Evolutionary conservation across 208 protist species (phyloP).

Genomic region (Endotrypanum monterogeii): DNA sequence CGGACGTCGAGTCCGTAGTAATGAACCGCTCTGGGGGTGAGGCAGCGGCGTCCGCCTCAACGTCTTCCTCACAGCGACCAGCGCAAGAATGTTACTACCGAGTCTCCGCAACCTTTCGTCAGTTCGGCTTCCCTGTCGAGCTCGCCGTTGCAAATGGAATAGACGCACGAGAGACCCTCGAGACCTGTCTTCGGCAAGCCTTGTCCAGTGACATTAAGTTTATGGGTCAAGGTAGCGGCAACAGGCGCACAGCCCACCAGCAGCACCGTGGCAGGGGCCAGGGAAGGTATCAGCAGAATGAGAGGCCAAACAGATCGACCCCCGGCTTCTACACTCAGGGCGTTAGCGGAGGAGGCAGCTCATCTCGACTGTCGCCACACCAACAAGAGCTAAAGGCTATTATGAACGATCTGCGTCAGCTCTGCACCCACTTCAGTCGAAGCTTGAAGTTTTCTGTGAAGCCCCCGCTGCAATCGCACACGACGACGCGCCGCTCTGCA

Average conservation of each 20-base stretch:
- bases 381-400: slow-evolving; percentile 77
- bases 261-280: slow-evolving; percentile 6
- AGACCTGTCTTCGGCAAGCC: slow-evolving; percentile 64
- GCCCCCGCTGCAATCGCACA: slow-evolving; percentile 24
- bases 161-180: slow-evolving; percentile 45
- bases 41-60: background rate
- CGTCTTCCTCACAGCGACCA: background rate
- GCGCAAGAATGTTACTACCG: slow-evolving; percentile 44
- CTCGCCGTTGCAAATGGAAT: slow-evolving; percentile 63
- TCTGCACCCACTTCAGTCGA: slow-evolving; percentile 77
- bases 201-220: slow-evolving; percentile 83
- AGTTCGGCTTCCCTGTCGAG: slow-evolving; percentile 87
- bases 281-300: slow-evolving; percentile 14
- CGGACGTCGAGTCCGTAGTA: background rate
- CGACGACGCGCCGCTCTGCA: background rate
- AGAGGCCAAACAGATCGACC: slow-evolving; percentile 1
- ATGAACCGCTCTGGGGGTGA: background rate
- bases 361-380: slow-evolving; percentile 43
- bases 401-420: slow-evolving; percentile 69
- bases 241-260: slow-evolving; percentile 6
- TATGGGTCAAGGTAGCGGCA: slow-evolving; percentile 30
- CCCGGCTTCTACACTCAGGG: background rate
- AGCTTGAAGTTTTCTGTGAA: slow-evolving; percentile 86
- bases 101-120: slow-evolving; percentile 75
- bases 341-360: background rate